Evolutionary conservation across 2,329 filamentous ascomycete species (phyloP), one percentile per base, ranked within the genome.

Genomic region (Tympanopsis confertula): DNA sequence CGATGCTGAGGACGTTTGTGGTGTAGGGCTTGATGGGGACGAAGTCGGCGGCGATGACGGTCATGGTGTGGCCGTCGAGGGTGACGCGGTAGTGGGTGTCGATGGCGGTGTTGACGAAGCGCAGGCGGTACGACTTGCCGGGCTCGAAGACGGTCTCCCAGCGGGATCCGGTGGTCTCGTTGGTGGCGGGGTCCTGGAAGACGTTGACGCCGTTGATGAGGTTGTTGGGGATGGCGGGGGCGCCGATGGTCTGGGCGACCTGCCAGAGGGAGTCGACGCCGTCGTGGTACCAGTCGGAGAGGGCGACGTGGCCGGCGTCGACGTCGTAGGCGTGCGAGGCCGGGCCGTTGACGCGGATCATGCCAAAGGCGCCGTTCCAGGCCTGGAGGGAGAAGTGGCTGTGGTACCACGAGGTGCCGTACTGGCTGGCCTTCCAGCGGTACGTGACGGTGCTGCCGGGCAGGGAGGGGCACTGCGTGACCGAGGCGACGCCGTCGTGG

Each of bases 391-490:
- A 43, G 41, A 5, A 42, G 36, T 13, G 41, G 37, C 35, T 35
- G 35, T 48, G 43, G 37, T 48, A 48, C 47, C 47, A 50, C 14
- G 41, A 41, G 22, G 42, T 37, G 20, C 58, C 58, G 41, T 55
- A 57, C 39, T 58, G 53, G 7, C 50, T 50, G 13, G 54, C 54
- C 33, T 44, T 44, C 48, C 53, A 59, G n/a, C 45, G 56, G 45
- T 66, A 66, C 4, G 56, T 63, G 39, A 55, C 51, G 5, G 49
- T 53, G 13, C 59, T 47, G 18, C 71, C 72, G 0, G 79, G 78
- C 4, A 76, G 61, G 41, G 84, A 74, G 2, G 81, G 79, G 44
- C 81, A 86, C 52, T 86, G 78, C 10, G 69, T 71, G 18, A 73
- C 50, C 19, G 66, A 63, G 18, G 58, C 59, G 4, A 62, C 59